Conservation (phyloP, 805 yeast genomes). For the Blastobotrys robertii region DNA sequence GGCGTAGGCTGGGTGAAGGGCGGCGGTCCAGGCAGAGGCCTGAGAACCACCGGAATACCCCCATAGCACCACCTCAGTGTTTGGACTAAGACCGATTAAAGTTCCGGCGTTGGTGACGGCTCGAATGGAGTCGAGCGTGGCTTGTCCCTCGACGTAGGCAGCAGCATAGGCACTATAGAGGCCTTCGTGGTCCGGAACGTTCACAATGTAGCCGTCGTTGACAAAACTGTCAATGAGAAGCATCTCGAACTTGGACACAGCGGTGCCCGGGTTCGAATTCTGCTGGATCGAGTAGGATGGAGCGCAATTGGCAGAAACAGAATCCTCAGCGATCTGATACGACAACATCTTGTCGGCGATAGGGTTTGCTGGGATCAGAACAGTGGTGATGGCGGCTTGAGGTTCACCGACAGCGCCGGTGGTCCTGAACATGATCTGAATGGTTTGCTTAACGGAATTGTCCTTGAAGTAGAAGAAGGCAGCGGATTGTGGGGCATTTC, state of each 20-base stretch:
- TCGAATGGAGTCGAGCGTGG: constrained; percentile 21
- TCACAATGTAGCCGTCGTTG: constrained; percentile 15
- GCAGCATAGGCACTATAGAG: constrained; percentile 13
- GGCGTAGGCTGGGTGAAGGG: constrained; percentile 19
- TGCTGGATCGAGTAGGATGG: constrained; percentile 17
- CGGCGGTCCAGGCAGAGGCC: constrained; percentile 20
- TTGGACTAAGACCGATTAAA: constrained; percentile 8
- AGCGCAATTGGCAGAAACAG: constrained; percentile 17
- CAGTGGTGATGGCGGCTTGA: constrained; percentile 21
- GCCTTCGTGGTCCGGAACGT: constrained; percentile 15
- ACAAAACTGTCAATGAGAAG: constrained; percentile 9
- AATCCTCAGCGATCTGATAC: constrained; percentile 19
- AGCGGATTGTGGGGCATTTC: background rate
- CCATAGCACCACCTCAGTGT: constrained; percentile 15
- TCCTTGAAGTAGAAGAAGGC: background rate
- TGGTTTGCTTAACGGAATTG: constrained; percentile 9
- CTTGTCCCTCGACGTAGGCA: constrained; percentile 18
- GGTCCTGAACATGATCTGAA: constrained; percentile 20
- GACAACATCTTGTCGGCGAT: constrained; percentile 13
- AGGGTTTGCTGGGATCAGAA: constrained; percentile 11
- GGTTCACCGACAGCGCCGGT: constrained; percentile 21
- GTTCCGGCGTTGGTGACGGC: constrained; percentile 15
- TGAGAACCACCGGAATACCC: constrained; percentile 22
- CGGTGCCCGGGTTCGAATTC: constrained; percentile 7
- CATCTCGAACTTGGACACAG: constrained; percentile 5